Conservation (phyloP, 768 basidiomycete genomes). For the Podaxis sp. region DNA sequence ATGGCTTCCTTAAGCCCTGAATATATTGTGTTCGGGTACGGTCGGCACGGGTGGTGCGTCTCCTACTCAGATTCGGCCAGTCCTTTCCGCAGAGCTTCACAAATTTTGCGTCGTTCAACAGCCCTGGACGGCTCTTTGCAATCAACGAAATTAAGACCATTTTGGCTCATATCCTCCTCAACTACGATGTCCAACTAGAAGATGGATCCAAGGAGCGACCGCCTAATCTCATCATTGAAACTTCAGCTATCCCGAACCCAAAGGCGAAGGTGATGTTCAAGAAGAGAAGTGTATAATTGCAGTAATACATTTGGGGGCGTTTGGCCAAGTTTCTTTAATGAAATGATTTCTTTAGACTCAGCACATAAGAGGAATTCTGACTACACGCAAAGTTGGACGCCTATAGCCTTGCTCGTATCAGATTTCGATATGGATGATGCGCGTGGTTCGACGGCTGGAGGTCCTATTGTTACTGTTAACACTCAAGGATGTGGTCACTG, state of each 20-base stretch:
- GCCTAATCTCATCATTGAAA: neutral
- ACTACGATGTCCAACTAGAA: constrained; percentile 34
- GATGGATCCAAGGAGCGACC: constrained; percentile 6
- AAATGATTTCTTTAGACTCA: too few relatives aligned
- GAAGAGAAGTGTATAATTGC: neutral
- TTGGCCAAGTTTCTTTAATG: too few relatives aligned
- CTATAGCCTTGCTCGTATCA: too few relatives aligned
- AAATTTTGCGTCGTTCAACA: constrained; percentile 11
- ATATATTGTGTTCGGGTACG: constrained; percentile 38
- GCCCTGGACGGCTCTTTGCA: constrained; percentile 40
- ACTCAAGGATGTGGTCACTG: too few relatives aligned
- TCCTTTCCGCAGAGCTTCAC: neutral
- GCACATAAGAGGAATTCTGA: too few relatives aligned
- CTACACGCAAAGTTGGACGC: too few relatives aligned
- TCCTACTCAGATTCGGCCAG: neutral
- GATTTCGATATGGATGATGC: too few relatives aligned
- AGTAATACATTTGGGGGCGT: too few relatives aligned
- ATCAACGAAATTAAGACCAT: constrained; percentile 39
- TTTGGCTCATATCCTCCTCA: constrained; percentile 37
- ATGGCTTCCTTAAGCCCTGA: constrained; percentile 28
- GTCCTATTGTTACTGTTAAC: too few relatives aligned
- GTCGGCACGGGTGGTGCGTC: constrained; percentile 30
- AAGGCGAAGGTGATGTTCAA: constrained; percentile 13
- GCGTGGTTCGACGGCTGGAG: too few relatives aligned
- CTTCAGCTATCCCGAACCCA: neutral